Base-by-base conservation (phyloP, 805 yeast species). In the Saccharomycopsis fermentans region DNA sequence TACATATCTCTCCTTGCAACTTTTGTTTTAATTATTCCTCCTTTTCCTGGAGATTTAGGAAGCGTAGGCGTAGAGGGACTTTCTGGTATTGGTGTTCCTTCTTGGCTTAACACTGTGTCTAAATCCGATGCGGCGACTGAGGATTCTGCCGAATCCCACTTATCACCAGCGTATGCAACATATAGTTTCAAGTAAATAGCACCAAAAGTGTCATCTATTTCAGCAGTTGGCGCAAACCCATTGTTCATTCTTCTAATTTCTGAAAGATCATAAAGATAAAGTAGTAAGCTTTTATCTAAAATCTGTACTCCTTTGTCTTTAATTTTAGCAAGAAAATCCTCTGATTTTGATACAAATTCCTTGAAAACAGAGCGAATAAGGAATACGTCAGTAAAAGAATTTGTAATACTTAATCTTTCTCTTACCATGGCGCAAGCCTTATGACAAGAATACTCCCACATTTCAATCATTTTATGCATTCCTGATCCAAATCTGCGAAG, bases 221-320 rank as follows among this genome's bases (percentile, higher is more conserved):
- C 69, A 0, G 89, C 81, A 0, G 94, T 86, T 2, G 94, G 82
- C 0, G 90, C 92, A 68, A 84, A 84, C 0, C 95, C 95, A 67
- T 85, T 87, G 61, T 90, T 88, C 71, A 86, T 76, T 60, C 85
- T 79, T 62, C 88, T 76, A 65, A 87, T 75, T 55, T 85, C 91
- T 16, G 77, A 74, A 9, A 81, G 67, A 24, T 83, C 83, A 58
- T 69, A 71, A 14, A 86, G 65, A 37, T 78, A 71, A 54, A 78
- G 74, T 1, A 82, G 64, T 19, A 71, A 65, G 1, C 73, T 68
- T 29, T 74, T 70, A 29, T 77, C 72, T 2, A 71, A 67, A 1
- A 72, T 66, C 3, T 80, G 70, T 6, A 74, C 70, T 1, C 68
- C 69, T 16, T 62, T 54, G 8, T 27, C 34, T 60, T 70, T 66